phyloP scores from a whole-genome alignment of 1,284 basidiomycete genomes.

The Phenoliferia sp. region DNA sequence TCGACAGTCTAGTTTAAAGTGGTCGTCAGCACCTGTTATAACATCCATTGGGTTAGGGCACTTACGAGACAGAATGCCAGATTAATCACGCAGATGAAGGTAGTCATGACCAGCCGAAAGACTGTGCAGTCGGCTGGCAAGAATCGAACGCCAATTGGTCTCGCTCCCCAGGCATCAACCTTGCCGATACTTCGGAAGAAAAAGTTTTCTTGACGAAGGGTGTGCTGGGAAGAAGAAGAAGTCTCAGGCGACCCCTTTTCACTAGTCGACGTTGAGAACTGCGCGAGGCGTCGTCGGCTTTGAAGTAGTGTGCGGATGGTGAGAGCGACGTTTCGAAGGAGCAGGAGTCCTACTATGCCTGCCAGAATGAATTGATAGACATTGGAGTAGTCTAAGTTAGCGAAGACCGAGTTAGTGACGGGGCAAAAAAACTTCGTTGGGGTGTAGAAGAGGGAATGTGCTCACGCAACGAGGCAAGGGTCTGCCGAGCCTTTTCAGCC shows the following conservation, averaged over 20 bases:
- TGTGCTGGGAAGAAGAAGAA: neutral
- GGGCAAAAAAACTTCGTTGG: neutral
- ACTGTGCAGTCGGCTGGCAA: conserved; percentile 13
- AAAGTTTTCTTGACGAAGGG: no score
- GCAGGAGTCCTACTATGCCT: conserved; percentile 12
- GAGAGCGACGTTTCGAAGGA: conserved; percentile 22
- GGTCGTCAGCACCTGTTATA: no score
- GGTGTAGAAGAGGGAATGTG: neutral
- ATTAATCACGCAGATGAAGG: conserved; percentile 9
- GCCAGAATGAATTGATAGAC: conserved; percentile 14
- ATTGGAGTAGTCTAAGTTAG: neutral
- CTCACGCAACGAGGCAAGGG: neutral
- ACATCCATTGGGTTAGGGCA: no score
- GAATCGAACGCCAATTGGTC: neutral
- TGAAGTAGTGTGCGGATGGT: neutral
- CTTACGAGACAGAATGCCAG: conserved; percentile 9
- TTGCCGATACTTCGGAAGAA: conserved; percentile 2
- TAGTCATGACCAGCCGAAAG: conserved; percentile 6
- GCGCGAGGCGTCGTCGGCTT: neutral
- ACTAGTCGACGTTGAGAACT: neutral
- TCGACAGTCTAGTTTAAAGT: neutral
- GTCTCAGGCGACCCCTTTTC: neutral
- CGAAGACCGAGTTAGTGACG: neutral
- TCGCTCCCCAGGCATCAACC: conserved; percentile 3
- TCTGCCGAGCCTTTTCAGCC: conserved; percentile 12